phyloP scores from a whole-genome alignment of 352 stramenopile genomes.

The Globisporangium orthogonon region DNA sequence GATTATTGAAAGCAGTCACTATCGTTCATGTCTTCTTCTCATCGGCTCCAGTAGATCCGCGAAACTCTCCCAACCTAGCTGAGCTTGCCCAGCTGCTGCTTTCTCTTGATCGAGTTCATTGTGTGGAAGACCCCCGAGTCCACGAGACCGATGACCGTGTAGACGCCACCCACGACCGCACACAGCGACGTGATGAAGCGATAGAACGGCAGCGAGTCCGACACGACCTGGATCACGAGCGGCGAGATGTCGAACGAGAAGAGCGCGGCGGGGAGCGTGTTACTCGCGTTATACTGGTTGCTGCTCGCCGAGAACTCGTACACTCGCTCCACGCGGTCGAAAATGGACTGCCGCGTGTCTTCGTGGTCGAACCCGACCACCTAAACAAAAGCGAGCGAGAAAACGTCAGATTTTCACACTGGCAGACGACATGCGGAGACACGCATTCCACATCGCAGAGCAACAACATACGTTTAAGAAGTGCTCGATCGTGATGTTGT shows the following conservation, averaged over 20 bases:
- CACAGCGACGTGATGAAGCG: conserved; percentile 81
- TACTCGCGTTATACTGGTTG: conserved; percentile 65
- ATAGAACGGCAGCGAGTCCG: conserved; percentile 74
- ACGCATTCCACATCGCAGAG: conserved; percentile 19
- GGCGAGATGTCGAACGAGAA: conserved; percentile 83
- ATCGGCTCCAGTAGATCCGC: no score
- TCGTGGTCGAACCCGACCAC: conserved; percentile 75
- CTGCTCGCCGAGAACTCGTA: conserved; percentile 79
- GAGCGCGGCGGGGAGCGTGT: conserved; percentile 51
- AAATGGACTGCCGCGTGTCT: conserved; percentile 39
- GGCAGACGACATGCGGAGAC: background rate
- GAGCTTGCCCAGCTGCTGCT: conserved; percentile 76
- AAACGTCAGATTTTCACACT: conserved; percentile 5
- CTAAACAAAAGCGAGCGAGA: conserved; percentile 17
- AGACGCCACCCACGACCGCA: conserved; percentile 77
- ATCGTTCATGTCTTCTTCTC: no score
- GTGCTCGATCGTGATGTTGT: conserved; percentile 77
- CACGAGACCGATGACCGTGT: conserved; percentile 80
- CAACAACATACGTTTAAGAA: conserved; percentile 79
- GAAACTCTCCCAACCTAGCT: conserved; percentile 3
- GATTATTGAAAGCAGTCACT: no score
- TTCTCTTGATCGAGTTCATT: conserved; percentile 83
- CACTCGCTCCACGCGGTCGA: conserved; percentile 40
- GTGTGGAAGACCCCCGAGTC: conserved; percentile 76
- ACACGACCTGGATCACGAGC: conserved; percentile 61